Evolutionary conservation across 2,329 filamentous ascomycete species (phyloP).

Genomic region (Ascochyta pisi): DNA sequence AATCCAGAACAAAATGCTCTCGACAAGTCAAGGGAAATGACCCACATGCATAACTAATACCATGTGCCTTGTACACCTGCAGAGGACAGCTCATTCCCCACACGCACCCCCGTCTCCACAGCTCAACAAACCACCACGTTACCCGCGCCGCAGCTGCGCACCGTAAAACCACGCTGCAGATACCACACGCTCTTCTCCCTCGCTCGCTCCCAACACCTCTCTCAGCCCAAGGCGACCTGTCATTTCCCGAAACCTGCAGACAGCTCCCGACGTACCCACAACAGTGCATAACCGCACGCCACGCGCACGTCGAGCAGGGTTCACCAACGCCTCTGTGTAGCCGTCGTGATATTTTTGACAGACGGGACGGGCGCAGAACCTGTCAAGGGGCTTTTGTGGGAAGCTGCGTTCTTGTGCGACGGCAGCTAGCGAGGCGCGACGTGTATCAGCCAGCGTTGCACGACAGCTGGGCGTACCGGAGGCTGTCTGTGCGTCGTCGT

Average conservation of each 20-base stretch:
- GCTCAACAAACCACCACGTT: conserved; percentile 11
- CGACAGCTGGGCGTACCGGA: not conserved
- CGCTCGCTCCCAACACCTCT: too few relatives aligned
- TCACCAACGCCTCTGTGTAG: not conserved
- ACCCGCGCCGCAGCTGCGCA: not conserved
- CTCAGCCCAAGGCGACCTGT: not conserved
- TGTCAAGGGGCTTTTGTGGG: too few relatives aligned
- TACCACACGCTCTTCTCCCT: too few relatives aligned
- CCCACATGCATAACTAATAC: not conserved
- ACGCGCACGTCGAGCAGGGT: conserved; percentile 14
- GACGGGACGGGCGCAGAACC: too few relatives aligned
- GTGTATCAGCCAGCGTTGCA: conserved; percentile 9
- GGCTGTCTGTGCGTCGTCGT: not conserved
- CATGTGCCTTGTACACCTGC: not conserved
- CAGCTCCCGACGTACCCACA: conserved; percentile 1
- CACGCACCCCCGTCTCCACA: not conserved
- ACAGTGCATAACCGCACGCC: not conserved
- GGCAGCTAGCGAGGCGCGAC: not conserved
- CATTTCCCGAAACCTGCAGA: not conserved
- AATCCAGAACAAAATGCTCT: not conserved
- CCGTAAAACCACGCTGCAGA: not conserved
- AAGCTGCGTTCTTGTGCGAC: not conserved
- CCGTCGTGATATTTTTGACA: too few relatives aligned
- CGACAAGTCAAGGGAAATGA: not conserved
- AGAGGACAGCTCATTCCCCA: conserved; percentile 4